A percentile compares a stretch with the other conserved stretches of the same genome.
These are phyloP conservation scores for Cladophialophora immunda DNA, from an alignment of 2,329 filamentous ascomycete species.

Conservation along the genomic window DNA sequence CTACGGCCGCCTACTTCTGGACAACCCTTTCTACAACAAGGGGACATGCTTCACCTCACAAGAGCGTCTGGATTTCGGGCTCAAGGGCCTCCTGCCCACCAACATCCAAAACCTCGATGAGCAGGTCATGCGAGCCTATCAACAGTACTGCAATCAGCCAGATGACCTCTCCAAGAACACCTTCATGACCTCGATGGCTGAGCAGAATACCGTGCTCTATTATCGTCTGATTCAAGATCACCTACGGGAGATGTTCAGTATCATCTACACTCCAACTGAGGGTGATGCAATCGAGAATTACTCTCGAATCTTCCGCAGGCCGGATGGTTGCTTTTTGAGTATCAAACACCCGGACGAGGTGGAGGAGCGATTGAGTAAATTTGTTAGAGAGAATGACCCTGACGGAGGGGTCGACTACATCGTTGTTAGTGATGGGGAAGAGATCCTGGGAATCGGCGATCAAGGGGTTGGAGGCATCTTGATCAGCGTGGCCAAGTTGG, in stretches of 20 bases:
- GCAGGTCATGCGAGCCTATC: constrained; percentile 78
- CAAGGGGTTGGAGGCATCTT: constrained; percentile 86
- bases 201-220: constrained; percentile 85
- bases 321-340: constrained; percentile 83
- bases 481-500: constrained; percentile 84
- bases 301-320: constrained; percentile 77
- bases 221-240: constrained; percentile 78
- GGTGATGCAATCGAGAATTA: constrained; percentile 83
- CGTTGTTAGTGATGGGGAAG: constrained; percentile 77
- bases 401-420: constrained; percentile 75
- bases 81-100: constrained; percentile 76
- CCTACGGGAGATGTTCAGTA: constrained; percentile 84
- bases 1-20: constrained; percentile 65
- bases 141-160: constrained; percentile 73
- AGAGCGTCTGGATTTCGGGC: constrained; percentile 74
- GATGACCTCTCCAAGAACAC: constrained; percentile 82
- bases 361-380: constrained; percentile 62
- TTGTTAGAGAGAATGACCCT: constrained; percentile 54
- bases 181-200: constrained; percentile 83
- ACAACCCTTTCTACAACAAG: constrained; percentile 79
- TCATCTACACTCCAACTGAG: constrained; percentile 93
- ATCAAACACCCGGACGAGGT: constrained; percentile 74
- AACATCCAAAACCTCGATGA: constrained; percentile 78
- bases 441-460: constrained; percentile 84
- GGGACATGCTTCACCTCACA: constrained; percentile 77